Conservation (phyloP, 148 eudicot genomes). For the Fagopyrum homotropicum region DNA sequence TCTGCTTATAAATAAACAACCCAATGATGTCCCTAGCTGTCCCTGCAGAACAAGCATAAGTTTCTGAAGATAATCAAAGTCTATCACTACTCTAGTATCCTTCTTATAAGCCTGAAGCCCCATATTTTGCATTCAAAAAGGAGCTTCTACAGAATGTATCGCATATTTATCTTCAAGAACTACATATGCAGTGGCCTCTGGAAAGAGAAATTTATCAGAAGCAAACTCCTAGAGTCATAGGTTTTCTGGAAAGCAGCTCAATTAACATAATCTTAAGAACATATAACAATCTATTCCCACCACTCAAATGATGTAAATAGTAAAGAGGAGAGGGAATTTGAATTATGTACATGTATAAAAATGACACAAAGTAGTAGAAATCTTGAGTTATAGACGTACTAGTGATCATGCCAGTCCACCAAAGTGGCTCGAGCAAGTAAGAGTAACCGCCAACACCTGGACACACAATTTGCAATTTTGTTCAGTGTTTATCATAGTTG, state of each 20-base stretch:
- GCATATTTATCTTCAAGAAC: too few species aligned
- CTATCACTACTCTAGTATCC: too few species aligned
- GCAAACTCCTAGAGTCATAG: too few species aligned
- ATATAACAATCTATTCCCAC: too few species aligned
- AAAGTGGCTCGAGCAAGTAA: constrained; percentile 57
- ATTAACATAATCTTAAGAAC: too few species aligned
- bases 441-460: constrained; percentile 71
- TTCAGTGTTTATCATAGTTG: background rate
- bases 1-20: background rate
- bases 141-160: too few species aligned
- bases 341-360: background rate
- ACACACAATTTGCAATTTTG: background rate
- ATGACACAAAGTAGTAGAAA: background rate
- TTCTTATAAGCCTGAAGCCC: too few species aligned
- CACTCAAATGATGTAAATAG: too few species aligned
- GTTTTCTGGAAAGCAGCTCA: too few species aligned
- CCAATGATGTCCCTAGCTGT: background rate
- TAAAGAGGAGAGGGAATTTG: background rate
- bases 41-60: background rate
- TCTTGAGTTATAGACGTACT: constrained; percentile 31
- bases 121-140: too few species aligned
- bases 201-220: too few species aligned
- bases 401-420: constrained; percentile 80
- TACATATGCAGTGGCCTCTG: too few species aligned
- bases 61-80: background rate